Base-by-base conservation (phyloP, 139 green algal species). In the Pseudopediastrum boryanum region DNA sequence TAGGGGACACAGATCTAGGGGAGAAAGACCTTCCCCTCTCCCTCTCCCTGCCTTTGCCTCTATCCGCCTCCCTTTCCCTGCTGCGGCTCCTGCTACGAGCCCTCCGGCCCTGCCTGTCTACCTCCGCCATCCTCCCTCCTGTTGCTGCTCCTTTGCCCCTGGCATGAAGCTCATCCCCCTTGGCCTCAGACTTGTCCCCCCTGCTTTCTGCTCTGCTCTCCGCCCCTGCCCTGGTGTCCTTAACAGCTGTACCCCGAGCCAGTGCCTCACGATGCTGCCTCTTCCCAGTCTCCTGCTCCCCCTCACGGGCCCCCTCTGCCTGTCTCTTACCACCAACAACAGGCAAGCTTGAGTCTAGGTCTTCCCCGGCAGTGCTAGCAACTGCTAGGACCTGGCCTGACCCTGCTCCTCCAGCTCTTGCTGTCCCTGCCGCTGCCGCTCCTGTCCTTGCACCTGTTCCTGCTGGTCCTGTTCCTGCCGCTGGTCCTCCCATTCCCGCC, bases 191-290 rank as follows among this genome's bases (percentile, higher is more conserved):
- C n/a, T 61, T 5, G n/a, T 56, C 1, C 7, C 64, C 52, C 7
- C 10, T n/a, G 25, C 66, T 61, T 74, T n/a, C 42, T 44, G 39
- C 66, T 62, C 9, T n/a, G 19, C 25, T 23, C 8, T 10, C 21
- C 31, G 46, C 13, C 8, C 25, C 8, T 65, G 56, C 56, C 9
- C 42, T 35, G 66, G 31, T 9, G 62, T 41, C 21, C 62, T 23
- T 70, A 35, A 41, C 64, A 36, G 64, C 64, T 72, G 62, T 19
- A 35, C 19, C 36, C 66, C 36, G 43, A 62, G 66, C 66, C 59
- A 7, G 46, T 16, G 46, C 13, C 13, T n/a, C 13, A 16, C 46
- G 16, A n/a, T 12, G 13, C 46, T 12, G 46, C 46, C 46, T 12
- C 46, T 56, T 12, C 46, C 13, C 46, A n/a, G 46, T 16, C 12